These are phyloP conservation scores for Geotrichum carabidarum DNA, from an alignment of 1,139 yeast species.

Conservation along the genomic window DNA sequence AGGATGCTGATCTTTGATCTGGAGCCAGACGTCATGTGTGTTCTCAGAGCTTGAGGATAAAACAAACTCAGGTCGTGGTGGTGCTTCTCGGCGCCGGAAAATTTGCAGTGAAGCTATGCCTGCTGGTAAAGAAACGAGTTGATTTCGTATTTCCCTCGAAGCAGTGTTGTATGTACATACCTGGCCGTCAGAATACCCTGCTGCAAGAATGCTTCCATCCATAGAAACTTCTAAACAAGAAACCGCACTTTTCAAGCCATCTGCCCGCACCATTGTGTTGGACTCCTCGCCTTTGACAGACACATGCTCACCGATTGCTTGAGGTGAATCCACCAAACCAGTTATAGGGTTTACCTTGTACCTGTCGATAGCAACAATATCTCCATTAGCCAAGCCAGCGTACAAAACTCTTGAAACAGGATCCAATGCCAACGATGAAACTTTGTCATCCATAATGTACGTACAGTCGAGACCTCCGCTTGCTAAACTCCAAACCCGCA, in stretches of 20 bases:
- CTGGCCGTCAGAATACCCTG: conserved; percentile 71
- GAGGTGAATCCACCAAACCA: conserved; percentile 50
- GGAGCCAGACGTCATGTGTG: conserved; percentile 28
- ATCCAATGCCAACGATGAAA: conserved; percentile 62
- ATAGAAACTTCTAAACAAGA: conserved; percentile 56
- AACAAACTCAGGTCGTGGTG: neutral
- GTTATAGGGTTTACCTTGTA: conserved; percentile 46
- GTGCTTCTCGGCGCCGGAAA: neutral
- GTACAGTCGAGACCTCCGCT: conserved; percentile 53
- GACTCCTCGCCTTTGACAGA: conserved; percentile 27
- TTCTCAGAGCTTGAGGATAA: neutral
- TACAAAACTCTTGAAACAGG: conserved; percentile 75
- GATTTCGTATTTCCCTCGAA: conserved; percentile 60
- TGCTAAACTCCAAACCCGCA: conserved; percentile 45
- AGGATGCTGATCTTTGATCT: conserved; percentile 15
- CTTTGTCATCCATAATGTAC: conserved; percentile 57
- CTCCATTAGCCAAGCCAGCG: conserved; percentile 64
- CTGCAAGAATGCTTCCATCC: conserved; percentile 68
- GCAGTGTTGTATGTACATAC: conserved; percentile 66
- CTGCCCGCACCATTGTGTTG: conserved; percentile 21
- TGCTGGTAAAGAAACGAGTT: conserved; percentile 21
- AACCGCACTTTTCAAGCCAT: conserved; percentile 36
- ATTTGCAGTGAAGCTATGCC: neutral
- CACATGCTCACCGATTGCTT: conserved; percentile 49
- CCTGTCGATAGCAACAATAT: conserved; percentile 53